Conservation (phyloP, 768 basidiomycete genomes). For the Mycena rosella region DNA sequence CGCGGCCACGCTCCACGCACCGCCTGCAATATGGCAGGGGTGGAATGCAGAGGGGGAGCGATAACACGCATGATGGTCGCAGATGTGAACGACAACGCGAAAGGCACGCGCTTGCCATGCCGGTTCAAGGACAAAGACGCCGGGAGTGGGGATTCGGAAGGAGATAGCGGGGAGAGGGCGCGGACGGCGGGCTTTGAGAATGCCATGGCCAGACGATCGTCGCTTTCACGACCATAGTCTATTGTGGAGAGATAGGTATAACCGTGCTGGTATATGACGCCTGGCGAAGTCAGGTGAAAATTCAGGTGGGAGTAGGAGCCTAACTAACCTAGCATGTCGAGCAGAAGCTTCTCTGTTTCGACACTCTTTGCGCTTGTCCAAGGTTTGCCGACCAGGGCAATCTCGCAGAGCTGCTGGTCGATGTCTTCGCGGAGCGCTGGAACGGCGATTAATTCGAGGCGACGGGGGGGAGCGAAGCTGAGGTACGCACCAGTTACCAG, state of each 20-base stretch:
- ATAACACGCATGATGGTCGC: constrained; percentile 79
- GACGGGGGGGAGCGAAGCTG: background rate
- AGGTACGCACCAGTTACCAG: constrained; percentile 50
- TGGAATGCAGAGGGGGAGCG: constrained; percentile 79
- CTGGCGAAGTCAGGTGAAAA: too few species aligned
- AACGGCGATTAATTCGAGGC: background rate
- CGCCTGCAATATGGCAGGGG: constrained; percentile 85
- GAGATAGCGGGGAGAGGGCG: constrained; percentile 49
- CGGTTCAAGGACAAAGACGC: constrained; percentile 55
- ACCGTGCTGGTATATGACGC: constrained; percentile 73
- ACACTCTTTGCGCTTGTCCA: constrained; percentile 79
- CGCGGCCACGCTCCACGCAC: constrained; percentile 84
- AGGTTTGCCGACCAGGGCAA: constrained; percentile 75
- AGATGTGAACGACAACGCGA: constrained; percentile 81
- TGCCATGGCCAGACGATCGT: constrained; percentile 78
- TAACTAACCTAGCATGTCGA: too few species aligned
- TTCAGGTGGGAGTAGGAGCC: too few species aligned
- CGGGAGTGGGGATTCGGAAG: constrained; percentile 52
- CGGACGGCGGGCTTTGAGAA: constrained; percentile 68
- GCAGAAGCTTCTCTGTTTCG: constrained; percentile 74
- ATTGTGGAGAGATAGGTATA: constrained; percentile 75
- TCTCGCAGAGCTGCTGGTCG: constrained; percentile 72
- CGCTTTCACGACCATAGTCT: constrained; percentile 83
- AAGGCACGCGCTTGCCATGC: constrained; percentile 61
- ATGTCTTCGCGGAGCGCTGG: constrained; percentile 62